Percentiles rank a stretch among this genome's conserved stretches.
phyloP scores from a whole-genome alignment of 768 basidiomycete species.

The Amanita brunnescens region DNA sequence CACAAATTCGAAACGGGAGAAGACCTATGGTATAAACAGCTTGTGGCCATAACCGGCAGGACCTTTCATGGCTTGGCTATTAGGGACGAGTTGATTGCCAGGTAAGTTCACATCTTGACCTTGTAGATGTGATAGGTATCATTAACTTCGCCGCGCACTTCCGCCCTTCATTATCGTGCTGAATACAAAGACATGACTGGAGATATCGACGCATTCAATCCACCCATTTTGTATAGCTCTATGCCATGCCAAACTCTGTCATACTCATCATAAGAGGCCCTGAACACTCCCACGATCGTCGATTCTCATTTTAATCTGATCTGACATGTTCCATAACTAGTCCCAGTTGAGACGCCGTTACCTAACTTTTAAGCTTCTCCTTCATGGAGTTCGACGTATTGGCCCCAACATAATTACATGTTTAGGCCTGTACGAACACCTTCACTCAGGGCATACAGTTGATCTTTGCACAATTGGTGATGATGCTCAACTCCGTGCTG shows the following conservation, averaged over 20 bases:
- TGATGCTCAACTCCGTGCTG: not conserved
- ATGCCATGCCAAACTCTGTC: not conserved
- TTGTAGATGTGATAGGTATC: not conserved
- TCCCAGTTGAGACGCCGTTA: not conserved
- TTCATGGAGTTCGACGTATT: not conserved
- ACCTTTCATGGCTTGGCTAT: not conserved
- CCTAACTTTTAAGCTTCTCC: not conserved
- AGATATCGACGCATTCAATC: not conserved
- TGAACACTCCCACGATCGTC: slow-evolving; percentile 1
- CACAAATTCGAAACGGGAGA: no score
- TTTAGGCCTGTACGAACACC: not conserved
- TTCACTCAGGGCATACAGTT: not conserved
- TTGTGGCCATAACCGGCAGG: no score
- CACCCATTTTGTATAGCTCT: not conserved
- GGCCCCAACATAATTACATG: not conserved
- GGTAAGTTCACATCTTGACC: not conserved
- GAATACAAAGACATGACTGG: not conserved
- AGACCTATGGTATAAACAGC: no score
- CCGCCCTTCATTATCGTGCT: not conserved
- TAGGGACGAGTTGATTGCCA: not conserved
- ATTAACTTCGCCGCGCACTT: not conserved
- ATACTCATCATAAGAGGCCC: not conserved
- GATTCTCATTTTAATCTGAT: not conserved
- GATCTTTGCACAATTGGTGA: not conserved
- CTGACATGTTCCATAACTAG: not conserved